A percentile compares a stretch with the other conserved stretches of the same genome.
Conservation (phyloP, 2,329 filamentous ascomycete genomes). For the Thelonectria blattea region DNA sequence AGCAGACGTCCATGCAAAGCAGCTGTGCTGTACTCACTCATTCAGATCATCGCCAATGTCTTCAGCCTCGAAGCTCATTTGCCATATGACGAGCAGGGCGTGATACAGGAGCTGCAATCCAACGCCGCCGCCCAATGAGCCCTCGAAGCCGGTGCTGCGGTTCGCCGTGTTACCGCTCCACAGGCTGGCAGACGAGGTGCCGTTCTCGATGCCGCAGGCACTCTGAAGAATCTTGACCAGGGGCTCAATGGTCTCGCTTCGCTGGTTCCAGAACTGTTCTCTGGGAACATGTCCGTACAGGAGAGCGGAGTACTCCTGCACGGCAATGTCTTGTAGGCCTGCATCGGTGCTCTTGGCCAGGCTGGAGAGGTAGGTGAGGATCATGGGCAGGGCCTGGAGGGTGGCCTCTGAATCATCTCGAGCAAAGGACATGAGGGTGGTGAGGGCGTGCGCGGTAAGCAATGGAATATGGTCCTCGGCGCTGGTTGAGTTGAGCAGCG, state of each 20-base stretch:
- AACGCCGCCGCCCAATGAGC: constrained; percentile 76
- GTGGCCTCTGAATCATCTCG: constrained; percentile 69
- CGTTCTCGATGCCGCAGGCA: constrained; percentile 74
- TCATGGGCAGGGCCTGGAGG: constrained; percentile 77
- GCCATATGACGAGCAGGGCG: constrained; percentile 92
- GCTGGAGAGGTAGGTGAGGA: constrained; percentile 85
- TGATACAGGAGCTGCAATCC: constrained; percentile 94
- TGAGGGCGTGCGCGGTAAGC: constrained; percentile 85
- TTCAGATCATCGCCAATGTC: constrained; percentile 77
- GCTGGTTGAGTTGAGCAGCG: constrained; percentile 80
- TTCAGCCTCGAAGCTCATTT: constrained; percentile 92
- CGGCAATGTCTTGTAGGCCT: constrained; percentile 92
- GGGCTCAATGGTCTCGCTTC: constrained; percentile 82
- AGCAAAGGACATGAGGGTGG: constrained; percentile 75
- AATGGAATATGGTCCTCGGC: constrained; percentile 82
- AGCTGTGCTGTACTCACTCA: constrained; percentile 64
- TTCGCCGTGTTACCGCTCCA: constrained; percentile 62
- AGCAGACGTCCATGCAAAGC: constrained; percentile 16
- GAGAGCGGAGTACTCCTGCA: constrained; percentile 87
- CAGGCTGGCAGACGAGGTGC: constrained; percentile 64
- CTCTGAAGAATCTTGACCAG: constrained; percentile 82
- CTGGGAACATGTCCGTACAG: constrained; percentile 77
- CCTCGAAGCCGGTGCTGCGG: constrained; percentile 68
- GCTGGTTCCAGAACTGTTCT: constrained; percentile 88
- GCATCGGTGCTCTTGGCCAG: constrained; percentile 86